phyloP scores from a whole-genome alignment of 2,329 filamentous ascomycete genomes.

The Arthrobotrys musiformis region DNA sequence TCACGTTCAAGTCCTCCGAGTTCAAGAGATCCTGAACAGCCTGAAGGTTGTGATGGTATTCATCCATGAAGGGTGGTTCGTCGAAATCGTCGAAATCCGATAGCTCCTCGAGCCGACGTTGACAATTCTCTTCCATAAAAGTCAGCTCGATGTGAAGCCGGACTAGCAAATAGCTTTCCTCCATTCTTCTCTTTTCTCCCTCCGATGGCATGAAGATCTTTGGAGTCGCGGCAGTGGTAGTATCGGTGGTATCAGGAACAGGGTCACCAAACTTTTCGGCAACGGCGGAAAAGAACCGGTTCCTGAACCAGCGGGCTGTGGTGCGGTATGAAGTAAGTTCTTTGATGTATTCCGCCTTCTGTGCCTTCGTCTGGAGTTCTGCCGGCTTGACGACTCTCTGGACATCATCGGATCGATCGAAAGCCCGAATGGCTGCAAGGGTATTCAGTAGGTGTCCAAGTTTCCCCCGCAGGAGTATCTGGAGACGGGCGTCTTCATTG shows the following conservation, averaged over 20 bases:
- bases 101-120: no score
- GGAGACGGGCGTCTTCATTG: neutral
- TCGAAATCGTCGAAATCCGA: neutral
- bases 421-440: neutral
- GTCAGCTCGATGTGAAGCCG: no score
- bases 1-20: neutral
- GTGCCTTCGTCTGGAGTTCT: neutral
- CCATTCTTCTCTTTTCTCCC: no score
- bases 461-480: neutral
- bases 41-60: neutral
- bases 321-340: neutral
- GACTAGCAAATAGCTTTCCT: no score
- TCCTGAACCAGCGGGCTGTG: conserved; percentile 1
- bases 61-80: neutral
- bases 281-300: neutral
- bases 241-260: neutral
- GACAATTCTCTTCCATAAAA: no score
- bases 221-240: no score
- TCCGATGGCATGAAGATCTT: neutral
- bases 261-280: neutral
- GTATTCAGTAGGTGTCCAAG: neutral
- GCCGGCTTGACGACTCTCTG: no score
- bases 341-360: neutral
- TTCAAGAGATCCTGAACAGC: neutral
- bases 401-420: neutral